A percentile compares a stretch with the other conserved stretches of the same genome.
These are phyloP conservation scores for Lathyrus aphaca DNA, from an alignment of 306 rosid genomes.

Conservation along the genomic window DNA sequence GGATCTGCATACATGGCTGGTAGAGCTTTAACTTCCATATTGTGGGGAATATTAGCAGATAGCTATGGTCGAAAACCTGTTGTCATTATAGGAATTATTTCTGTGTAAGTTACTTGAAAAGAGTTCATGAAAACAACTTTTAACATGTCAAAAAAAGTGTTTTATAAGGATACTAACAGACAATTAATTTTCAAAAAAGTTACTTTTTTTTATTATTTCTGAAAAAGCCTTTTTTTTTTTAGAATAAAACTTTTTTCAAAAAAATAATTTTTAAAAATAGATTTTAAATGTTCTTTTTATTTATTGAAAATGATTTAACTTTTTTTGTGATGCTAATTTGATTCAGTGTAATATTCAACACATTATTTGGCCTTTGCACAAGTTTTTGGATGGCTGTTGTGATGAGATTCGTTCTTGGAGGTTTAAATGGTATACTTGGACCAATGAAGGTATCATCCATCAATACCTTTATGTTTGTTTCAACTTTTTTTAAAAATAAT, in stretches of 20 bases:
- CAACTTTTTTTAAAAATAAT: too few species aligned
- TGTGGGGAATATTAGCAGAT: constrained; percentile 87
- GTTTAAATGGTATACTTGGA: constrained; percentile 84
- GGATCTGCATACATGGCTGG: constrained; percentile 90
- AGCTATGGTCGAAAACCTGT: constrained; percentile 89
- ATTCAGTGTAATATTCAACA: constrained; percentile 77
- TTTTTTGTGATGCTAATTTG: neutral
- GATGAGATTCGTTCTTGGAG: constrained; percentile 80
- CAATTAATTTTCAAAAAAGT: too few species aligned
- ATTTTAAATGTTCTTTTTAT: neutral
- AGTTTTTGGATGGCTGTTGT: constrained; percentile 84
- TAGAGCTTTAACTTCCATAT: constrained; percentile 70
- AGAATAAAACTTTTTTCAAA: too few species aligned
- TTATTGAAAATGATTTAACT: neutral
- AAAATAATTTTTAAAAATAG: neutral
- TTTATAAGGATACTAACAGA: too few species aligned
- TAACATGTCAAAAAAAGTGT: neutral
- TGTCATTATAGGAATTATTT: constrained; percentile 58
- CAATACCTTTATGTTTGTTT: neutral
- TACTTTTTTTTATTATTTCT: too few species aligned
- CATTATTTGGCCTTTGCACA: constrained; percentile 84
- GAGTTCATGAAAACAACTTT: neutral
- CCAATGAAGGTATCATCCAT: constrained; percentile 70
- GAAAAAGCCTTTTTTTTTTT: too few species aligned
- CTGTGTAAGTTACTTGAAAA: constrained; percentile 51